phyloP scores from a whole-genome alignment of 176 grass and related monocot genomes.

The Otatea glauca region DNA sequence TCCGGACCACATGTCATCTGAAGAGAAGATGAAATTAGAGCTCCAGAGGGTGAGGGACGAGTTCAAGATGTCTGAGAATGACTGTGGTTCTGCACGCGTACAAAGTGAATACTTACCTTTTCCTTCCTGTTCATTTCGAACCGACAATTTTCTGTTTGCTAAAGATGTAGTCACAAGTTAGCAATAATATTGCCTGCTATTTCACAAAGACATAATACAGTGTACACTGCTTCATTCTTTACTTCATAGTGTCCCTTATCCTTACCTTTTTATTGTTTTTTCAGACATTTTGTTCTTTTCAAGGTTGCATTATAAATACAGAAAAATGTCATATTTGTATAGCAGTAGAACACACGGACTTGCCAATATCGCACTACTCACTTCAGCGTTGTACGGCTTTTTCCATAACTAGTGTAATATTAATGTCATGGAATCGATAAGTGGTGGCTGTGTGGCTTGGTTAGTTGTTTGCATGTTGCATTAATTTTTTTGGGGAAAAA shows the following conservation, averaged over 20 bases:
- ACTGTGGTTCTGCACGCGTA: constrained; percentile 90
- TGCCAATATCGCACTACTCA: background rate
- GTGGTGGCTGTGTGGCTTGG: background rate
- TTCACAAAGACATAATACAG: background rate
- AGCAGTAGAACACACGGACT: background rate
- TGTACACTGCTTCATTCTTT: background rate
- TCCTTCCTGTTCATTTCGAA: background rate
- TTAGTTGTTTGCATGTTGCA: background rate
- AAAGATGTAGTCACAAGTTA: constrained; percentile 11
- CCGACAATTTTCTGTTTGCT: background rate
- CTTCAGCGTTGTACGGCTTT: background rate
- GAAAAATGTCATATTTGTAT: background rate
- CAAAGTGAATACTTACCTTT: constrained; percentile 62
- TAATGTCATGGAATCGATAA: background rate
- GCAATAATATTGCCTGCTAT: background rate
- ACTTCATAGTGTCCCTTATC: background rate
- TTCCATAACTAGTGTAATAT: background rate
- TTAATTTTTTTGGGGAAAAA: background rate
- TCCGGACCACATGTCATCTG: constrained; percentile 92
- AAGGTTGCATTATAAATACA: background rate
- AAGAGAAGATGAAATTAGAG: constrained; percentile 92
- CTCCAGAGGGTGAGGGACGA: constrained; percentile 85
- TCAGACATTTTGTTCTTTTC: background rate
- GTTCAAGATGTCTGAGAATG: constrained; percentile 94
- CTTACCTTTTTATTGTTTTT: background rate